A percentile compares a stretch with the other conserved stretches of the same genome.
Conservation (phyloP, 805 yeast genomes). For the Clavispora santaluciae region DNA sequence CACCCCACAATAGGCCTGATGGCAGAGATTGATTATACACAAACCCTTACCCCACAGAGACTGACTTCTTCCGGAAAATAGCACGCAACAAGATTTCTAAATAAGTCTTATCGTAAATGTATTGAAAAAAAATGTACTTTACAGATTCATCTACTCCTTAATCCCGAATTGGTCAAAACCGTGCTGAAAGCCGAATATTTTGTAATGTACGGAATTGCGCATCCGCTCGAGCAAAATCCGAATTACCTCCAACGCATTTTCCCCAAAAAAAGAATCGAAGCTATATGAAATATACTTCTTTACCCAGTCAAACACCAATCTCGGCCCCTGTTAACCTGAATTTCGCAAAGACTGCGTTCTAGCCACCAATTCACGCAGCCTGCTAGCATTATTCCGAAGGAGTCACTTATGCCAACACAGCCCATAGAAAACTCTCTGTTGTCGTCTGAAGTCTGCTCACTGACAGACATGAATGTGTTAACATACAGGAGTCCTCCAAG, state of each 20-base stretch:
- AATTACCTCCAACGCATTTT: neutral
- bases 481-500: conserved; percentile 90
- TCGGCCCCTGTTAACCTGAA: conserved; percentile 67
- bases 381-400: conserved; percentile 79
- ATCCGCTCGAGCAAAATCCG: no score
- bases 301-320: conserved; percentile 60
- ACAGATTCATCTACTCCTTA: no score
- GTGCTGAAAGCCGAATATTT: no score
- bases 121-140: no score
- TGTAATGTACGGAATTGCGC: no score
- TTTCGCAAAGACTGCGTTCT: conserved; percentile 67
- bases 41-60: neutral
- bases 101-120: no score
- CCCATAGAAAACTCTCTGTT: conserved; percentile 64
- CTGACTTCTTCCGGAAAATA: no score
- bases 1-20: conserved; percentile 5
- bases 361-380: conserved; percentile 70
- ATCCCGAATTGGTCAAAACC: no score
- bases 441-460: conserved; percentile 47
- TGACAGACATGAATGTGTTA: conserved; percentile 76
- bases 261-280: neutral
- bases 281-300: neutral
- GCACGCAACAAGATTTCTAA: no score
- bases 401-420: conserved; percentile 77
- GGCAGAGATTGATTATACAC: neutral